Evolutionary conservation across 2,329 filamentous ascomycete genomes (phyloP).

Genomic region (Balansia obtecta): DNA sequence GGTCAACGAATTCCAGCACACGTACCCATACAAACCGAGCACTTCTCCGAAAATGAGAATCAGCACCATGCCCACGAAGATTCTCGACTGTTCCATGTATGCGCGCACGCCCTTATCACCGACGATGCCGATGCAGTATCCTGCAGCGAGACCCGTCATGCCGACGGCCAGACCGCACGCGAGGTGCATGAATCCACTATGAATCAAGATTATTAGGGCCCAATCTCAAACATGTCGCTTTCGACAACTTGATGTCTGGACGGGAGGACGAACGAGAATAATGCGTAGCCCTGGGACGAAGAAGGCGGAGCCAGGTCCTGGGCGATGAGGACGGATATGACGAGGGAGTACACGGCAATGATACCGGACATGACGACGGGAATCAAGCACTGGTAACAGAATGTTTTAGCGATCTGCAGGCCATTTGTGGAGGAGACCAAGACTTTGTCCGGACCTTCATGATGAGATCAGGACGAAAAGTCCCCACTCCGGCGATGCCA

Average conservation of each 20-base stretch:
- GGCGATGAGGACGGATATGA: conserved; percentile 91
- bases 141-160: conserved; percentile 82
- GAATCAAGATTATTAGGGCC: conserved; percentile 9
- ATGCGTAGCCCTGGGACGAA: conserved; percentile 52
- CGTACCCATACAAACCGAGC: conserved; percentile 87
- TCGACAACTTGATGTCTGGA: background rate
- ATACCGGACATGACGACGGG: conserved; percentile 98
- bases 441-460: conserved; percentile 57
- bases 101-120: conserved; percentile 88
- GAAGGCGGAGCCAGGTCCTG: conserved; percentile 69
- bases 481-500: conserved; percentile 75
- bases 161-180: conserved; percentile 84
- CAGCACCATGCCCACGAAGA: conserved; percentile 97
- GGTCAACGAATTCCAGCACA: conserved; percentile 5
- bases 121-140: conserved; percentile 92
- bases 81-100: conserved; percentile 90
- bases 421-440: background rate
- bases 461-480: conserved; percentile 74
- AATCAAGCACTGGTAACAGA: conserved; percentile 52
- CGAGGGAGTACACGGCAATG: conserved; percentile 93
- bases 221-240: background rate
- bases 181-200: conserved; percentile 83
- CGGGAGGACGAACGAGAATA: conserved; percentile 57
- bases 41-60: conserved; percentile 99
- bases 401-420: background rate